phyloP scores from a whole-genome alignment of 768 basidiomycete genomes.

The Clavulina sp. region DNA sequence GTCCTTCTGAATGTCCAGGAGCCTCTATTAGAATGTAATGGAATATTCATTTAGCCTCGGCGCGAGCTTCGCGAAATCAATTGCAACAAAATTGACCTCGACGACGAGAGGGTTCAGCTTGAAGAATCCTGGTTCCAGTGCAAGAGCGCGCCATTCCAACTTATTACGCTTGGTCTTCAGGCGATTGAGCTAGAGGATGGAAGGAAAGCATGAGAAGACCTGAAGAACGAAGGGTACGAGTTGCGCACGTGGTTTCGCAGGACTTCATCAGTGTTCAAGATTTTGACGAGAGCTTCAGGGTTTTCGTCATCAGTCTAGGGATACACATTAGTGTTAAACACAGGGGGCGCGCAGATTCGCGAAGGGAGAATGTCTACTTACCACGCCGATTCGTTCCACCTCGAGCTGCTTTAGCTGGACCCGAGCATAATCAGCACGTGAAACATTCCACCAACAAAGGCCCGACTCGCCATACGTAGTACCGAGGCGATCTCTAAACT shows the following conservation, averaged over 20 bases:
- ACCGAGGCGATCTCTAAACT: too few relatives aligned
- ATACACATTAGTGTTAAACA: too few relatives aligned
- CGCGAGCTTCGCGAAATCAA: background rate
- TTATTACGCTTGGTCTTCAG: background rate
- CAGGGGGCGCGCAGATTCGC: too few relatives aligned
- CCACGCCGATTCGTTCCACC: too few relatives aligned
- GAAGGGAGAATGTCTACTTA: too few relatives aligned
- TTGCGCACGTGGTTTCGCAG: background rate
- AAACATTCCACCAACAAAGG: too few relatives aligned
- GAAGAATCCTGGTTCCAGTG: background rate
- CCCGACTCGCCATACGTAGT: too few relatives aligned
- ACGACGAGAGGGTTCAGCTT: background rate
- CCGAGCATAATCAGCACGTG: too few relatives aligned
- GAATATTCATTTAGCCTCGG: background rate
- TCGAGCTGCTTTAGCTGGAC: too few relatives aligned
- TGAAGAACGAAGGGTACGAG: background rate
- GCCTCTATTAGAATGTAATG: background rate
- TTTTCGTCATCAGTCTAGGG: too few relatives aligned
- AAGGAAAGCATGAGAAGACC: background rate
- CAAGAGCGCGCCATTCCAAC: background rate
- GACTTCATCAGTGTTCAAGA: background rate
- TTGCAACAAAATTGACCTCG: background rate
- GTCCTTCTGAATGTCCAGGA: slow-evolving; percentile 12
- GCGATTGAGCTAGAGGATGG: background rate
- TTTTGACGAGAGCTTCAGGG: too few relatives aligned